Conservation (phyloP, 441 rosid genomes). For the Adansonia rubrostipa region DNA sequence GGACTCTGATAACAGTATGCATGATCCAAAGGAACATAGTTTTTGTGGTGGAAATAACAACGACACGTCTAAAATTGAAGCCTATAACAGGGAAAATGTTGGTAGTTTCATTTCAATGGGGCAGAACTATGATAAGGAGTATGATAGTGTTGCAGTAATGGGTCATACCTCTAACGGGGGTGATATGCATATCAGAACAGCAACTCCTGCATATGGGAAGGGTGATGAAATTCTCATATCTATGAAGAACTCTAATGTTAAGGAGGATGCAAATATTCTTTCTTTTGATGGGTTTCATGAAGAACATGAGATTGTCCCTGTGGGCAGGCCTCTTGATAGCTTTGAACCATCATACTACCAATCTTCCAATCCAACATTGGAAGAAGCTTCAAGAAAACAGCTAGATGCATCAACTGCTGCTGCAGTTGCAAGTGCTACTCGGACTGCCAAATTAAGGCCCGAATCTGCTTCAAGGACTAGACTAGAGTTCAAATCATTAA, state of each 20-base stretch:
- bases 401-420: constrained; percentile 32
- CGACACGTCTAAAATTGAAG: constrained; percentile 46
- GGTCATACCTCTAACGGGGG: constrained; percentile 55
- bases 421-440: constrained; percentile 40
- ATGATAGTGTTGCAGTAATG: constrained; percentile 51
- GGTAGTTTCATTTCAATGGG: constrained; percentile 44
- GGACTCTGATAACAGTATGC: constrained; percentile 45
- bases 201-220: constrained; percentile 38
- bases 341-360: constrained; percentile 46
- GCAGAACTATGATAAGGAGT: constrained; percentile 37
- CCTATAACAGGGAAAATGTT: constrained; percentile 46
- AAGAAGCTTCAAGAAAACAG: constrained; percentile 42
- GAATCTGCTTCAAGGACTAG: constrained; percentile 58
- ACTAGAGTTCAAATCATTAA: constrained; percentile 51
- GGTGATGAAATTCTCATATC: constrained; percentile 40
- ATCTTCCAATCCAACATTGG: constrained; percentile 43
- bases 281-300: constrained; percentile 66
- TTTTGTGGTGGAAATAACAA: constrained; percentile 34
- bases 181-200: constrained; percentile 41
- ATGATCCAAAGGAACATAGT: constrained; percentile 38
- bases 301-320: constrained; percentile 51
- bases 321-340: constrained; percentile 42
- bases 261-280: constrained; percentile 57
- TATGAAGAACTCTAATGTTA: constrained; percentile 38
- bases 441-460: constrained; percentile 44